These are phyloP conservation scores for Xerocomus amazonicus DNA, from an alignment of 1,284 basidiomycete genomes.

Conservation along the genomic window DNA sequence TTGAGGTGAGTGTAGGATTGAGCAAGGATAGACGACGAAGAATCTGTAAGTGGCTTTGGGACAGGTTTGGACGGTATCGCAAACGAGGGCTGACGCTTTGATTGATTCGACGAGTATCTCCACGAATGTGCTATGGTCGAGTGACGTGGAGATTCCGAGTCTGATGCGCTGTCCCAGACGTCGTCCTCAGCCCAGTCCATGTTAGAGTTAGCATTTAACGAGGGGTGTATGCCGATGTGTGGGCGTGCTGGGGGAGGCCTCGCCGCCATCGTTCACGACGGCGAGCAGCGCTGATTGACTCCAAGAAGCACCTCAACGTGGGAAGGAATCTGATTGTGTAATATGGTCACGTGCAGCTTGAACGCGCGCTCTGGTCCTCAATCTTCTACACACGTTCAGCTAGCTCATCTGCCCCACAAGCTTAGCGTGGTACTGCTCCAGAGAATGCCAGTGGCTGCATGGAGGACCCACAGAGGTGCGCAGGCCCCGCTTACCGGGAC, in stretches of 20 bases:
- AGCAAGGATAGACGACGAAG: conserved; percentile 65
- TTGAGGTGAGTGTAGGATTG: conserved; percentile 81
- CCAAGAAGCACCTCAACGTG: conserved; percentile 5
- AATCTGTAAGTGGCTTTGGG: conserved; percentile 46
- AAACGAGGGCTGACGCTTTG: conserved; percentile 35
- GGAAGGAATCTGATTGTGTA: conserved; percentile 1
- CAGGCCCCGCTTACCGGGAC: conserved; percentile 9
- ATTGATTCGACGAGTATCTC: conserved; percentile 37
- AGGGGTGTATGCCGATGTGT: conserved; percentile 63
- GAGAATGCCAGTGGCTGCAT: conserved; percentile 28
- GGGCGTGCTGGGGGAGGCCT: conserved; percentile 73
- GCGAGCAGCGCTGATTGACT: conserved; percentile 4
- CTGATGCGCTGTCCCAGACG: conserved; percentile 85
- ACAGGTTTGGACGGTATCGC: conserved; percentile 56
- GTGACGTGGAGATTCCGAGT: conserved; percentile 67
- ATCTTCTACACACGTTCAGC: neutral
- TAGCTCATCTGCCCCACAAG: conserved; percentile 7
- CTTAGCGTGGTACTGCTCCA: conserved; percentile 31
- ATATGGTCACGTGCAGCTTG: neutral
- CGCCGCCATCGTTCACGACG: conserved; percentile 49
- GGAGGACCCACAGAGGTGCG: conserved; percentile 31
- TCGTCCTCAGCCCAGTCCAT: conserved; percentile 80
- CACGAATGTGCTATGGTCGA: conserved; percentile 47
- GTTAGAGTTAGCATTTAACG: conserved; percentile 45
- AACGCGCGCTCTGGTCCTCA: neutral